Base-by-base conservation (phyloP, 2,329 filamentous ascomycete species). In the Aspergillus ustus region DNA sequence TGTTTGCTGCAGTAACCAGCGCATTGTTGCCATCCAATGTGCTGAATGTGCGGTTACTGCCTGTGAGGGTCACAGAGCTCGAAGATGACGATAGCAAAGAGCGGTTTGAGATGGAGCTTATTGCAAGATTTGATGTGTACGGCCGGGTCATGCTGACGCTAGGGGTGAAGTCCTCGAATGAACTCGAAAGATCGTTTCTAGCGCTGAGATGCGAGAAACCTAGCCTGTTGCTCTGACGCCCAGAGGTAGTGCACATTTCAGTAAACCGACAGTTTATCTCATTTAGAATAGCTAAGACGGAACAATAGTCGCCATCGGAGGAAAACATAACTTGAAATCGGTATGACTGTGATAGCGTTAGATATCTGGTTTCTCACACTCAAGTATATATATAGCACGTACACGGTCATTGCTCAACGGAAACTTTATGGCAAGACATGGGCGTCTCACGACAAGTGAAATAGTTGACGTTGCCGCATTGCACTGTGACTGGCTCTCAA, bases 361-460 rank as follows among this genome's bases (percentile, higher is more conserved):
- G 15, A 51, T 8, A 7, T 3, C 44, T 7, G n/a, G 25, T 2
- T 25, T 40, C 4, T 25, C 19, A 29, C 7, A 44, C 60, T n/a
- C 17, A 19, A 29, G 8, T 15, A 5, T 25, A 34, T 46, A 15
- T 34, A 28, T 6, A 37, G 54, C 29, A 65, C 66, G 48, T 62
- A 63, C 54, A 64, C 70, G 75, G 75, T 69, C 71, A 68, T 66
- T 69, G 64, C 59, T 68, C 66, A 59, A 59, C 61, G 66, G 44
- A 66, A 80, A 82, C 63, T 80, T 80, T 46, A 82, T 73, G 28
- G 80, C 80, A 43, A 82, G 71, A 62, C 77, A 80, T n/a, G 80
- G 80, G 8, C 71, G 69, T 65, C 79, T 80, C 34, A 81, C 77
- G 34, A 82, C 73, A 17, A 82, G 73, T 11, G 77, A 73, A 54